Conservation (phyloP, 257 asterid genomes). For the Nicotiana attenuata region DNA sequence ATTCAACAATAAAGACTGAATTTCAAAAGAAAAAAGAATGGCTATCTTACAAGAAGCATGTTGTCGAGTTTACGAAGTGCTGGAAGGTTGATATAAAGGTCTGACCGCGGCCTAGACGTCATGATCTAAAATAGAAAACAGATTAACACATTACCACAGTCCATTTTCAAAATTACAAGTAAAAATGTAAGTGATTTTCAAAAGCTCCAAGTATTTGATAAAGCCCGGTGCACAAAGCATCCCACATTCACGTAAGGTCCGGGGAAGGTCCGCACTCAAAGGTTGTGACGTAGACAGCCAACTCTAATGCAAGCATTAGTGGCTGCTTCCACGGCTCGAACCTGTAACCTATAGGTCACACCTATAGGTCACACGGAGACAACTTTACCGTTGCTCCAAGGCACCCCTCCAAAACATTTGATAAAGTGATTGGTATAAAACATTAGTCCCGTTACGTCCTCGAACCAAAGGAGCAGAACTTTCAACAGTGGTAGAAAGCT, state of each 20-base stretch:
- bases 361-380: no score
- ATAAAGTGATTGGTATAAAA: not conserved
- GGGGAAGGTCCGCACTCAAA: no score
- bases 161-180: not conserved
- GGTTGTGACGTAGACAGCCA: no score
- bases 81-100: slow-evolving; percentile 69
- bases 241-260: no score
- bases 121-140: slow-evolving; percentile 45
- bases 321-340: no score
- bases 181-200: not conserved
- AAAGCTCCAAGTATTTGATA: not conserved
- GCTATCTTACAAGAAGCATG: slow-evolving; percentile 65
- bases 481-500: not conserved
- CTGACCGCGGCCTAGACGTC: slow-evolving; percentile 69
- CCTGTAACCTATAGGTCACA: no score
- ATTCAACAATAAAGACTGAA: not conserved
- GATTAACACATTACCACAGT: not conserved
- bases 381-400: no score
- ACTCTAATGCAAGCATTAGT: no score
- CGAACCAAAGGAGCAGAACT: not conserved
- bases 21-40: not conserved
- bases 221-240: no score
- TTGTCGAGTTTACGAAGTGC: slow-evolving; percentile 78
- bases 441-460: not conserved
- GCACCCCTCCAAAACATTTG: not conserved